Base-by-base conservation (phyloP, 345 rosid genomes). In the Pugionium dolabratum region DNA sequence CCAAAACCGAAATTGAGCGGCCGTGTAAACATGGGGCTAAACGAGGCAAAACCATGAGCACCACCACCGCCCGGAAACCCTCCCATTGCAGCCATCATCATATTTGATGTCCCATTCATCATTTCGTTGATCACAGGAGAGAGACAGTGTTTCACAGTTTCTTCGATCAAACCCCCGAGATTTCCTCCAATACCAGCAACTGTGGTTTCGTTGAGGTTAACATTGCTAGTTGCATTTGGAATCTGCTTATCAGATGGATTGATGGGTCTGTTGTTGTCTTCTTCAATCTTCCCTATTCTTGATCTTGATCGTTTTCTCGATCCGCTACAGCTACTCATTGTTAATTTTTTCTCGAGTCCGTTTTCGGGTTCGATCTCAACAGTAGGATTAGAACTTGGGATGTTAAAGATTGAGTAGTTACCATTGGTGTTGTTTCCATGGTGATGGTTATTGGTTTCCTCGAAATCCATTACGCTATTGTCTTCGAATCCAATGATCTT, bases 401-500 rank as follows among this genome's bases (percentile, higher is more conserved):
- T 74, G 11, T 67, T 67, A 40, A 67, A 67, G 33, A 42, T 5
- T 26, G 75, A 41, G 70, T 59, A 57, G 10, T 64, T 64, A 54
- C 72, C 66, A 59, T 59, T 74, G 18, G 64, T 42, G 60, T 43
- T 69, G 42, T 50, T 59, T 5, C 31, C 53, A 46, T 45, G 52
- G 32, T 70, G 51, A 35, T 56, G 63, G 70, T 74, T 74, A 59
- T 73, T 81, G 39, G 73, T 83, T 37, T 91, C 99, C 5, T 90
- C 96, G 4, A 86, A 89, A 40, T 90, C 97, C 73, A 90, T 68
- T 4, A 71, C 83, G 3, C 8, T 72, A 32, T 71, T 83, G 45
- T 83, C 87, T 70, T 85, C 89, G 7, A 78, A 81, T 18, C 81
- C 87, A 11, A 61, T 61, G 50, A 78, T 57, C 59, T 73, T 73